Evolutionary conservation across 208 protist genomes (phyloP).

Genomic region (Lotmaria passim): DNA sequence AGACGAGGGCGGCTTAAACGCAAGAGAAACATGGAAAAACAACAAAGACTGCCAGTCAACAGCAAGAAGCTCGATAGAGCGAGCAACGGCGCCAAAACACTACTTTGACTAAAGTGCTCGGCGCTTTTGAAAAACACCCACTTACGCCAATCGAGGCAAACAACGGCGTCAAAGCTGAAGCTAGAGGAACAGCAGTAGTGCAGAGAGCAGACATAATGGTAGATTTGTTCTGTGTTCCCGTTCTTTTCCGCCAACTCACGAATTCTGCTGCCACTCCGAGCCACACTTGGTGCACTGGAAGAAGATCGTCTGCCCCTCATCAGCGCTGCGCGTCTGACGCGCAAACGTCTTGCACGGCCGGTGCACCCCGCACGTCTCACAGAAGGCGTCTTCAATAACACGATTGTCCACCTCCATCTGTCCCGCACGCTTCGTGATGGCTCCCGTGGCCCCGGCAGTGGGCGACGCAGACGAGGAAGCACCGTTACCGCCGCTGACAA

Average conservation of each 20-base stretch:
- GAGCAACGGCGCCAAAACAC: no score
- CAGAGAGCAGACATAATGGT: no score
- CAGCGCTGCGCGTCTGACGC: constrained; percentile 88
- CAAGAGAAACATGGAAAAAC: no score
- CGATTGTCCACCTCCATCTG: constrained; percentile 79
- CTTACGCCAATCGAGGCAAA: no score
- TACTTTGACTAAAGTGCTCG: no score
- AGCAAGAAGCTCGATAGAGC: no score
- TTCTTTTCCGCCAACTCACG: constrained; percentile 42
- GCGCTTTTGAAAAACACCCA: no score
- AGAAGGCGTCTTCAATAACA: constrained; percentile 88
- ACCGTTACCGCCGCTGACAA: constrained; percentile 5
- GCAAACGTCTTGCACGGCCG: constrained; percentile 82
- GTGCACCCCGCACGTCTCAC: constrained; percentile 75
- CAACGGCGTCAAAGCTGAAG: no score
- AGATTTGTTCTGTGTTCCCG: neutral
- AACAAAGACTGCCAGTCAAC: no score
- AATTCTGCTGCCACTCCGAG: constrained; percentile 91
- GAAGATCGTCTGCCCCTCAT: constrained; percentile 94
- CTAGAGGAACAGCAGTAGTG: no score
- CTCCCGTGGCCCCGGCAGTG: constrained; percentile 1
- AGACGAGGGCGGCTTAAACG: no score
- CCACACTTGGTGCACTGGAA: constrained; percentile 90
- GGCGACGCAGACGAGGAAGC: constrained; percentile 5
- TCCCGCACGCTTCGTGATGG: constrained; percentile 28